These are phyloP conservation scores for Aspergillus sojae DNA, from an alignment of 2,329 filamentous ascomycete genomes.

Conservation along the genomic window DNA sequence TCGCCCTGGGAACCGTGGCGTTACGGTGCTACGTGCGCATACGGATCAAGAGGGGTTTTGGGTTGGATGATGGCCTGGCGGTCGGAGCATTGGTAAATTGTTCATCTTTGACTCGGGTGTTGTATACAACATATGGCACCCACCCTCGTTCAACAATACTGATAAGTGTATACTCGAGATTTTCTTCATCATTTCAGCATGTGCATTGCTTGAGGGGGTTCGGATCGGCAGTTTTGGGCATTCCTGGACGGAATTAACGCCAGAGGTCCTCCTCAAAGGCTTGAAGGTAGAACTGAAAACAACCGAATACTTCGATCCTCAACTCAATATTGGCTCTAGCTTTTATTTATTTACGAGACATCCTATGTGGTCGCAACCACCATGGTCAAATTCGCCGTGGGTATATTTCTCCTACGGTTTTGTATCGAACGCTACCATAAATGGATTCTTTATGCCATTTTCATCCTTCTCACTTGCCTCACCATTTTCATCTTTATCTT, in stretches of 20 bases:
- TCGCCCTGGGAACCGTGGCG: background rate
- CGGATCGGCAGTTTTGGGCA: background rate
- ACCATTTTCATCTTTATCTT: constrained; percentile 6
- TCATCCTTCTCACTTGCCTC: background rate
- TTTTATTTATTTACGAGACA: background rate
- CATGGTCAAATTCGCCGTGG: constrained; percentile 5
- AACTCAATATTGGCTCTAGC: background rate
- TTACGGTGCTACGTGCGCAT: constrained; percentile 10
- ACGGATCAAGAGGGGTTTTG: background rate
- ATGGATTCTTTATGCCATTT: constrained; percentile 2
- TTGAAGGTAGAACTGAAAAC: background rate
- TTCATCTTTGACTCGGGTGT: background rate
- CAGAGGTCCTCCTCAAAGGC: constrained; percentile 3
- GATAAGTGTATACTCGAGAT: background rate
- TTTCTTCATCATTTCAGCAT: background rate
- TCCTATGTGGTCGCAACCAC: background rate
- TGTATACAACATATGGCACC: background rate
- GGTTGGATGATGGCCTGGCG: constrained; percentile 5
- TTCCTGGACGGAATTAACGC: background rate
- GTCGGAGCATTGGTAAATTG: constrained; percentile 1
- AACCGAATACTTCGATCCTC: no score
- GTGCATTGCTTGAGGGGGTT: background rate
- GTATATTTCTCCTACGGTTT: constrained; percentile 2
- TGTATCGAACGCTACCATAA: background rate
- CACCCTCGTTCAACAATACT: background rate